Conservation (phyloP, 208 protist genomes). For the Herpetomonas tarakana region DNA sequence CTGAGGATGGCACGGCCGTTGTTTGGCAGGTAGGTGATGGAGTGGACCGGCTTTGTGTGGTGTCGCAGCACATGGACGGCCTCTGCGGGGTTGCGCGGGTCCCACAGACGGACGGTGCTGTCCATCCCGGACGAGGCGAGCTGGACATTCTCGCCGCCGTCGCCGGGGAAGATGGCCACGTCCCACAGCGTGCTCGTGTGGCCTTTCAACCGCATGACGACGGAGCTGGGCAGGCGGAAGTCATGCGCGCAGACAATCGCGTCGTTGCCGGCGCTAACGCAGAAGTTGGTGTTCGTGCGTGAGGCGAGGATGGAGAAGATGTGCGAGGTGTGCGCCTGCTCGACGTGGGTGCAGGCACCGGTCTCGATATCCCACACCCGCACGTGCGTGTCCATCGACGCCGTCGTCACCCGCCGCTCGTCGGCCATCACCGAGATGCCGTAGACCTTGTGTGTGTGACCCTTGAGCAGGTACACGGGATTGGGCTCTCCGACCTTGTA, state of each 20-base stretch:
- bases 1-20: conserved; percentile 42
- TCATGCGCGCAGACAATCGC: conserved; percentile 21
- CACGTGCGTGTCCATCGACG: conserved; percentile 21
- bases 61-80: conserved; percentile 25
- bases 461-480: conserved; percentile 14
- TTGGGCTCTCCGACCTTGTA: conserved; percentile 4
- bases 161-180: conserved; percentile 28
- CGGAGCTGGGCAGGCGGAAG: conserved; percentile 14
- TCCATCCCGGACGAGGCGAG: conserved; percentile 69
- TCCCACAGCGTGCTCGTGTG: conserved; percentile 66
- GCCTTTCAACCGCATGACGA: conserved; percentile 24
- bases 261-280: conserved; percentile 14
- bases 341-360: conserved; percentile 18
- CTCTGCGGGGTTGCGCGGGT: conserved; percentile 27
- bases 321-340: conserved; percentile 24
- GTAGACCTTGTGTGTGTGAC: conserved; percentile 46
- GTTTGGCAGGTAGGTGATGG: conserved; percentile 38
- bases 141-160: conserved; percentile 25
- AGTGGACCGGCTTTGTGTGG: conserved; percentile 57
- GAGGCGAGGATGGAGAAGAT: conserved; percentile 32
- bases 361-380: conserved; percentile 27
- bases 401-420: conserved; percentile 13
- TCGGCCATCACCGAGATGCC: conserved; percentile 20
- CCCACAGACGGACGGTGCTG: conserved; percentile 55
- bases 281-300: not conserved